Base-by-base conservation (phyloP, 352 stramenopile genomes). In the Halophytophthora polymorphica region DNA sequence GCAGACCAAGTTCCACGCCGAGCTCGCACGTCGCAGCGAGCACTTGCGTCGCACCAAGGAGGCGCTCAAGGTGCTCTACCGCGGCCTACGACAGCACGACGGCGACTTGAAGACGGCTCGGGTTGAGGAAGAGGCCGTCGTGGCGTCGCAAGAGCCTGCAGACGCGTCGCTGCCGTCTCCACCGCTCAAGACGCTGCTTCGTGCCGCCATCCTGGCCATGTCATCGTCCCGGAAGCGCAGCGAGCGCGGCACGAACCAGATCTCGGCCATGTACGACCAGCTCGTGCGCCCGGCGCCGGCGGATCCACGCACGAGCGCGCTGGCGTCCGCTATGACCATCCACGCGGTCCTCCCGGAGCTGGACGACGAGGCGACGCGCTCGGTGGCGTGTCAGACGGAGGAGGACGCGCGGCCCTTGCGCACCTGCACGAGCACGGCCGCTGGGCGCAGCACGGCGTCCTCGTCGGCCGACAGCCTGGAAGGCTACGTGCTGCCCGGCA, bases 1-100 rank as follows among this genome's bases (percentile, higher is more conserved):
- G 12, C 79, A 90, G 39, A 68, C 69, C 8, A 85, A 86, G 37
- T 86, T 86, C 41, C 71, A 76, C 40, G 58, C 56, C 0, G 73
- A 90, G 50, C 58, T 88, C 12, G 58, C 73, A 53, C 73, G 77
- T 17, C 71, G 74, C 14, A 68, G 56, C 8, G 69, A 80, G 48
- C 65, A 67, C 33, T 69, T 88, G 60, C 50, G 71, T 23, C 60
- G 70, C 37, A 57, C 72, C 8, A 86, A 88, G 34, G 66, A 82
- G 18, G 77, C 79, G 12, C 52, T 90, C 17, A 87, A 88, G 66
- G 53, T 77, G 33, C 55, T 90, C 21, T 90, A 88, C 25, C 75
- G 74, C 3, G 49, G 69, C 2, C 67, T 88, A 61, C 50, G 46
- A 8, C 34, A 53, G 8, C 35, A 58, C 17, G 61, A 41, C 0